These are phyloP conservation scores for Ophiocordyceps australis DNA, from an alignment of 2,329 filamentous ascomycete genomes.

Conservation along the genomic window DNA sequence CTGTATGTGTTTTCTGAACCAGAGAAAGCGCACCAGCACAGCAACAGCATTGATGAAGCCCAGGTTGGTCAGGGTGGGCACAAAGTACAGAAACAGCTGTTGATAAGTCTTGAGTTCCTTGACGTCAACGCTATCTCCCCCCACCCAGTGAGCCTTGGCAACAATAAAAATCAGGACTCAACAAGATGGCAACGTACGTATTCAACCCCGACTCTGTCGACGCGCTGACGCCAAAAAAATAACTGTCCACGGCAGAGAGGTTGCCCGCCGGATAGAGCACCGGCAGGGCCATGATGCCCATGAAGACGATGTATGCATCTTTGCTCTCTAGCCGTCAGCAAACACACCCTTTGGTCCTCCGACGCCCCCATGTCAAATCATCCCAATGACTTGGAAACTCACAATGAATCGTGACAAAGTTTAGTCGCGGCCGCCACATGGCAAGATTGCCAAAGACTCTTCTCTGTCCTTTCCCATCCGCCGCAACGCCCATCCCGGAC, in stretches of 20 bases:
- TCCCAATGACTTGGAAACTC: too few relatives aligned
- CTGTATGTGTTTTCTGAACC: conserved; percentile 27
- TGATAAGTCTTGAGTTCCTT: conserved; percentile 29
- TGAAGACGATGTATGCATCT: conserved; percentile 1
- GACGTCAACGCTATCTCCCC: too few relatives aligned
- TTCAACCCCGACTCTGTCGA: conserved; percentile 32
- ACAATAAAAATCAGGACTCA: too few relatives aligned
- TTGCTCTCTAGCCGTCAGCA: too few relatives aligned
- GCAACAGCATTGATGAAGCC: conserved; percentile 29
- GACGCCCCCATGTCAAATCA: too few relatives aligned
- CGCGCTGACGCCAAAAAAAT: conserved; percentile 28
- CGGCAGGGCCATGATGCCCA: conserved; percentile 2
- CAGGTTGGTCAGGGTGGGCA: conserved; percentile 28
- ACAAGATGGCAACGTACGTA: conserved; percentile 15
- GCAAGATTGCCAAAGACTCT: too few relatives aligned
- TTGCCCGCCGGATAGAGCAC: conserved; percentile 1
- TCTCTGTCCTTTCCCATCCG: too few relatives aligned
- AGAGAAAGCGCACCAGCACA: conserved; percentile 25
- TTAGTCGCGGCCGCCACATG: too few relatives aligned
- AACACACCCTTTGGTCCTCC: too few relatives aligned
- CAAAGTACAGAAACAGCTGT: conserved; percentile 29
- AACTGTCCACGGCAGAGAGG: conserved; percentile 20
- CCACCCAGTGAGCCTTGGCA: too few relatives aligned
- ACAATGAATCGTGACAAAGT: too few relatives aligned
- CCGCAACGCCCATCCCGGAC: too few relatives aligned